phyloP scores from a whole-genome alignment of 208 protist genomes.

The Herpetomonas samuelpessoai region DNA sequence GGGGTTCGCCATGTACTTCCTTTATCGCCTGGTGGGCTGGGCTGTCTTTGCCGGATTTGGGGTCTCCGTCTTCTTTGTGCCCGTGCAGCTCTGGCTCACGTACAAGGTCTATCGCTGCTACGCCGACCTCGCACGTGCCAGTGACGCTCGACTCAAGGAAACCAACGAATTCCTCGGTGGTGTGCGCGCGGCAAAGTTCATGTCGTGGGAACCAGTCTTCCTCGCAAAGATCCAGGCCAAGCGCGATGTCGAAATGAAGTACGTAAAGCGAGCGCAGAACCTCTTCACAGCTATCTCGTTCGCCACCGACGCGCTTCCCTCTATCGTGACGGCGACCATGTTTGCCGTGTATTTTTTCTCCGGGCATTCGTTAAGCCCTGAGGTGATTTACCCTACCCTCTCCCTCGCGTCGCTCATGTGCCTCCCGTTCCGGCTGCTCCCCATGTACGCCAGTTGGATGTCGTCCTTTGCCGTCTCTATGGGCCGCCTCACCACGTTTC shows the following conservation, averaged over 20 bases:
- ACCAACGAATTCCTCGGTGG: conserved; percentile 90
- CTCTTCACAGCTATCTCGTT: conserved; percentile 32
- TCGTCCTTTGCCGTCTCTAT: conserved; percentile 79
- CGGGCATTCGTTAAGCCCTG: conserved; percentile 56
- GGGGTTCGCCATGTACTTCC: conserved; percentile 18
- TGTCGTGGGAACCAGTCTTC: conserved; percentile 88
- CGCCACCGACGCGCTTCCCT: conserved; percentile 50
- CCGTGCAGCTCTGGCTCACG: conserved; percentile 32
- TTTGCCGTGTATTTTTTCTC: conserved; percentile 44
- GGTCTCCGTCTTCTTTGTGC: conserved; percentile 37
- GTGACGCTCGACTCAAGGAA: not conserved
- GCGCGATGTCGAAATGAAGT: conserved; percentile 40
- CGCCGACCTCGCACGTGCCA: conserved; percentile 22
- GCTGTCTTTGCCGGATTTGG: conserved; percentile 44
- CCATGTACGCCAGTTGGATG: conserved; percentile 48
- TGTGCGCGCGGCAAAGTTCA: conserved; percentile 94
- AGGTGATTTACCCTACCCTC: conserved; percentile 50
- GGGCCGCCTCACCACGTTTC: conserved; percentile 61
- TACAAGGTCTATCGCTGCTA: conserved; percentile 18
- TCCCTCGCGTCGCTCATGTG: conserved; percentile 22
- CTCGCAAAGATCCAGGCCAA: conserved; percentile 35
- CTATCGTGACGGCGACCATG: conserved; percentile 50
- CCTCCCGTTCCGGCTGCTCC: conserved; percentile 73
- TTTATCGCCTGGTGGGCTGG: conserved; percentile 35
- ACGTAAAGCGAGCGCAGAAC: conserved; percentile 32